Conservation (phyloP, 495 filamentous ascomycete species). For the Poronia punctata region DNA sequence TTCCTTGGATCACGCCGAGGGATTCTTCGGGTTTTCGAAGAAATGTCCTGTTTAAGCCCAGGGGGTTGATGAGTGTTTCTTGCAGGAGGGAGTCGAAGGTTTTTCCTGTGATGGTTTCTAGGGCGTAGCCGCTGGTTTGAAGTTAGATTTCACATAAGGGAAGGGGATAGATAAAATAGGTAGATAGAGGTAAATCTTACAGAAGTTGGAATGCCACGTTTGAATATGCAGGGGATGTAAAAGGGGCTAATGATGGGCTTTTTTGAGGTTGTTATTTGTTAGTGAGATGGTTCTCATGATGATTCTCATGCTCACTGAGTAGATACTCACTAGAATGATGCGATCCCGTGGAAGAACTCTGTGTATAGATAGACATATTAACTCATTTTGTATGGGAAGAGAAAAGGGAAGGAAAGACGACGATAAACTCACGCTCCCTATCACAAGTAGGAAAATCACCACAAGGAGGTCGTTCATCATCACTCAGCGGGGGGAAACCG, state of each 20-base stretch:
- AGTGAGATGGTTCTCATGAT: no score
- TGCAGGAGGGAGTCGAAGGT: constrained; percentile 32
- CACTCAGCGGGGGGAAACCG: constrained; percentile 34
- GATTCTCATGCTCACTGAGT: no score
- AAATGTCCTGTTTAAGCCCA: constrained; percentile 39
- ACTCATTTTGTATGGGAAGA: no score
- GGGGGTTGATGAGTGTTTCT: constrained; percentile 31
- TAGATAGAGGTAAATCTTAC: no score
- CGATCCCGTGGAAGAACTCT: constrained; percentile 35
- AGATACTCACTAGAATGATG: constrained; percentile 18
- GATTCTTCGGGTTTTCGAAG: constrained; percentile 24
- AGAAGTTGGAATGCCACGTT: constrained; percentile 39
- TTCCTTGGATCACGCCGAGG: constrained; percentile 30
- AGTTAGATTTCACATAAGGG: neutral
- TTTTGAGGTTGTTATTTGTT: no score
- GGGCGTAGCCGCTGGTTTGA: constrained; percentile 27
- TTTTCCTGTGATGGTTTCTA: constrained; percentile 34
- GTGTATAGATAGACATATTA: no score
- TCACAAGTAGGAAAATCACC: constrained; percentile 32
- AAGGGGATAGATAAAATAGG: neutral
- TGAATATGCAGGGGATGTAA: constrained; percentile 32
- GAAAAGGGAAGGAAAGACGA: neutral
- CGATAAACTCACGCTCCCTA: constrained; percentile 28
- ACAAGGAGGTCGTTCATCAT: constrained; percentile 39
- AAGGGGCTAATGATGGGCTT: constrained; percentile 30